phyloP scores from a whole-genome alignment of 169 alveolate genomes.

The Sarcocystis neurona region DNA sequence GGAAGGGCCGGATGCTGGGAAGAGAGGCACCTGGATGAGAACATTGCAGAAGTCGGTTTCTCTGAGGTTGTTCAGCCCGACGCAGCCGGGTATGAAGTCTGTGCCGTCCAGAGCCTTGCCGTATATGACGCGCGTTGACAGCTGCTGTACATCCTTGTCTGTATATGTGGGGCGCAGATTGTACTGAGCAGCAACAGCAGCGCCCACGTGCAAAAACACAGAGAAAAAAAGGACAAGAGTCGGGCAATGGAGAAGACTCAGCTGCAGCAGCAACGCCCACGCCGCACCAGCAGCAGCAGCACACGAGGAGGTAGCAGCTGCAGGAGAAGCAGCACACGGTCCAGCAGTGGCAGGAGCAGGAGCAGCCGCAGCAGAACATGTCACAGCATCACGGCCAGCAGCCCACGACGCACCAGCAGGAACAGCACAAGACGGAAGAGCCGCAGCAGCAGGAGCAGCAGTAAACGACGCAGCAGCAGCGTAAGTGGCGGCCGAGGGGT shows the following conservation, averaged over 20 bases:
- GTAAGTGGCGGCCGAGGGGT: no score
- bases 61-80: constrained; percentile 95
- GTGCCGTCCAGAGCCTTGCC: constrained; percentile 95
- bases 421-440: no score
- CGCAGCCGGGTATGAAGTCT: constrained; percentile 92
- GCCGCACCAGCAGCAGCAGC: not conserved
- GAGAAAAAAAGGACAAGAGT: no score
- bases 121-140: constrained; percentile 70
- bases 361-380: no score
- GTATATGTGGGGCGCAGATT: constrained; percentile 81
- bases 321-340: no score
- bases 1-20: not conserved
- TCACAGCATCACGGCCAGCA: no score
- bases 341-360: no score
- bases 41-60: constrained; percentile 95
- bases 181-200: constrained; percentile 25
- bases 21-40: constrained; percentile 83
- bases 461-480: no score
- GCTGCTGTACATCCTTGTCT: constrained; percentile 75
- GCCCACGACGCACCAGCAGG: no score
- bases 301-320: no score
- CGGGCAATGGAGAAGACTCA: not conserved
- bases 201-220: not conserved
- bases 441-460: no score
- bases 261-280: not conserved